phyloP scores from a whole-genome alignment of 2,329 filamentous ascomycete species.

The Arachnomyces sp. region DNA sequence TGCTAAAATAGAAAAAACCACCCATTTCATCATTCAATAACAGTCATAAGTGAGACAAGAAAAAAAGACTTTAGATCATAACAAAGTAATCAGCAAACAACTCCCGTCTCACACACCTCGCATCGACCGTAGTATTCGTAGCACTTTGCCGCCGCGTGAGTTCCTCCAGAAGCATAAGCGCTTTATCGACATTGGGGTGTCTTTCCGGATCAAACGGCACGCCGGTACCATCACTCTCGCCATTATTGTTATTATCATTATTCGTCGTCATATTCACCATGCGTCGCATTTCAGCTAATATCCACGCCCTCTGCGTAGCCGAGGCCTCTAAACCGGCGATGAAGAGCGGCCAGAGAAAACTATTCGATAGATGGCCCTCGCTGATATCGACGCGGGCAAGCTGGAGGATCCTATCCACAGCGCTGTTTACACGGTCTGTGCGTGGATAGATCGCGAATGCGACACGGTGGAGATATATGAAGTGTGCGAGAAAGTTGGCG shows the following conservation, averaged over 20 bases:
- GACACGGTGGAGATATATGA: constrained; percentile 30
- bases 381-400: constrained; percentile 23
- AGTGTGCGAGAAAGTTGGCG: constrained; percentile 28
- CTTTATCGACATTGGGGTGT: constrained; percentile 27
- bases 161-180: constrained; percentile 24
- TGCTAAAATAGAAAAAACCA: no score
- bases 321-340: constrained; percentile 28
- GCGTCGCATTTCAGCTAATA: constrained; percentile 25
- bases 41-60: no score
- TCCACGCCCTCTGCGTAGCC: constrained; percentile 24
- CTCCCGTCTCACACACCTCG: constrained; percentile 25
- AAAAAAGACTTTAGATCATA: constrained; percentile 18
- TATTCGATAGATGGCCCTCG: constrained; percentile 19
- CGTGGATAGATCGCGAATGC: constrained; percentile 32
- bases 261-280: constrained; percentile 14
- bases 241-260: constrained; percentile 1
- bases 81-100: constrained; percentile 28
- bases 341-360: constrained; percentile 30
- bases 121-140: constrained; percentile 28
- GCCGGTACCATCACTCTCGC: not conserved
- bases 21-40: no score
- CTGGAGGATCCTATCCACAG: constrained; percentile 29
- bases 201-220: constrained; percentile 6
- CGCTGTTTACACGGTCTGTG: constrained; percentile 28
- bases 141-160: constrained; percentile 28